phyloP scores from a whole-genome alignment of 768 basidiomycete genomes.

The Boletus insuetus region DNA sequence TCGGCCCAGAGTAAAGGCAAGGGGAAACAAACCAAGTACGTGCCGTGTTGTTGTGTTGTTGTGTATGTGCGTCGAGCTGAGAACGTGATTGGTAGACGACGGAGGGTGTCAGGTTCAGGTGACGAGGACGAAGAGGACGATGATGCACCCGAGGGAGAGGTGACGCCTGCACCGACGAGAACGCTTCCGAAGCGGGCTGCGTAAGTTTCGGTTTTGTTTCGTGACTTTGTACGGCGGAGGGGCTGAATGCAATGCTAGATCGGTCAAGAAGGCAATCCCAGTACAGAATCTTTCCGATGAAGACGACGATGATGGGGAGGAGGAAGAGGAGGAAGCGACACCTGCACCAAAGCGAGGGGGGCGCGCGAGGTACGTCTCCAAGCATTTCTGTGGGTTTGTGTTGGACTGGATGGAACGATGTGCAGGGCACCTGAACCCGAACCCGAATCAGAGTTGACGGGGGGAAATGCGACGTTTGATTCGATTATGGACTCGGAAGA shows the following conservation, averaged over 20 bases:
- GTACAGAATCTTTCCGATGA: conserved; percentile 22
- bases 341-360: conserved; percentile 27
- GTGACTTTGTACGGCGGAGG: background rate
- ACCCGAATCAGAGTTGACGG: background rate
- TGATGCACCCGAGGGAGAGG: conserved; percentile 27
- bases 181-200: conserved; percentile 56
- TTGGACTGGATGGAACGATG: background rate
- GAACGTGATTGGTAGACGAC: conserved; percentile 38
- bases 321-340: conserved; percentile 41
- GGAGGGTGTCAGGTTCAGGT: conserved; percentile 52
- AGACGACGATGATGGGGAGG: conserved; percentile 26
- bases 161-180: conserved; percentile 42
- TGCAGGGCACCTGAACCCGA: conserved; percentile 8
- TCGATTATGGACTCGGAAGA: conserved; percentile 56
- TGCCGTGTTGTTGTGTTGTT: background rate
- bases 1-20: conserved; percentile 28
- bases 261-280: conserved; percentile 36
- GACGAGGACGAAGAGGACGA: conserved; percentile 47
- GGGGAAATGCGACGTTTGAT: conserved; percentile 31
- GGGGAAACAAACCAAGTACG: conserved; percentile 41
- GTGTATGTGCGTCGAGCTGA: background rate
- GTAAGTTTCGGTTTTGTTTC: conserved; percentile 15
- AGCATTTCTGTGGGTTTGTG: background rate
- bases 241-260: conserved; percentile 25
- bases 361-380: conserved; percentile 9